phyloP scores from a whole-genome alignment of 2,329 filamentous ascomycete genomes.

The Leptographium procerum region DNA sequence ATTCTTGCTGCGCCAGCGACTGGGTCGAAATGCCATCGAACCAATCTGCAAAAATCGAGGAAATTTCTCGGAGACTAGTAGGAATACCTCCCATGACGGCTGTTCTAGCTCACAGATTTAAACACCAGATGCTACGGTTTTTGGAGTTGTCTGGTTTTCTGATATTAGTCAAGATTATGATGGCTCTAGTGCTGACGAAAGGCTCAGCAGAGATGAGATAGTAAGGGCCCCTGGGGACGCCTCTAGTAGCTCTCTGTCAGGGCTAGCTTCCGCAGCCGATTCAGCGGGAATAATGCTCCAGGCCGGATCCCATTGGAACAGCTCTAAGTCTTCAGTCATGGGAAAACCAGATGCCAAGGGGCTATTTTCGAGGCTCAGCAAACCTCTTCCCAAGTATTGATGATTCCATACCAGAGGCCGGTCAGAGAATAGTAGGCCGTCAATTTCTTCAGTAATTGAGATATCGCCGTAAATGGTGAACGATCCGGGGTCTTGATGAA shows the following conservation, averaged over 20 bases:
- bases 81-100: too few relatives aligned
- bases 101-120: too few relatives aligned
- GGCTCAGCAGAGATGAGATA: not conserved
- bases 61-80: too few relatives aligned
- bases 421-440: not conserved
- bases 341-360: not conserved
- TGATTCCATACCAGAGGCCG: not conserved
- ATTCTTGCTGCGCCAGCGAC: too few relatives aligned
- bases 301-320: constrained; percentile 2
- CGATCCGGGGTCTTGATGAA: not conserved
- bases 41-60: too few relatives aligned
- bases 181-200: not conserved
- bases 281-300: constrained; percentile 1
- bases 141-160: not conserved
- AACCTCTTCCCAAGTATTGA: not conserved
- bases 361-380: not conserved
- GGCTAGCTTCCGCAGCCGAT: not conserved
- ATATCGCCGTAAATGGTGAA: not conserved
- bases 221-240: not conserved
- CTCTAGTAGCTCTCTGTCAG: not conserved
- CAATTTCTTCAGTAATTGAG: not conserved
- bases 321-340: constrained; percentile 1
- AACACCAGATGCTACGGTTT: not conserved
- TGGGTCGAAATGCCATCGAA: too few relatives aligned
- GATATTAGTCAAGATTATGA: too few relatives aligned